Base-by-base conservation (phyloP, 1,139 yeast genomes). In the Suhomyces choctaworum region DNA sequence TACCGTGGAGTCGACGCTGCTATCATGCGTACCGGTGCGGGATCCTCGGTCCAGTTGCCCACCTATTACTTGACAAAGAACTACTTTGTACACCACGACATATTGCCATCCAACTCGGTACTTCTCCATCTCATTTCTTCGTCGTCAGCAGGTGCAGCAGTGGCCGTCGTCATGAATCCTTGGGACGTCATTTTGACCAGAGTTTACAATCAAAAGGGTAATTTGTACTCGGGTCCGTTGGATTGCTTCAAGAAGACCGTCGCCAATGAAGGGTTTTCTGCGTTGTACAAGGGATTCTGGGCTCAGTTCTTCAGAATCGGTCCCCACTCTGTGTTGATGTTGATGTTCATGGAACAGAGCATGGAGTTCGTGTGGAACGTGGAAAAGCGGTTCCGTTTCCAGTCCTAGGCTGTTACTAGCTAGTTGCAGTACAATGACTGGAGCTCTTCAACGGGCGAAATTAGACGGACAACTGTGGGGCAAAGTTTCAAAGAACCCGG, bases 1-100 rank as follows among this genome's bases (percentile, higher is more conserved):
- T 90, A 80, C 62, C 73, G 95, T 44, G 98, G 98, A 44, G 88
- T 89, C 4, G 96, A 88, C 57, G 96, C 98, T 3, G 97, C 98
- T 1, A 77, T 89, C 29, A 65, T 92, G 45, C 77, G 98, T 61
- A 92, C 98, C 1, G 96, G 97, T 52, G 86, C 92, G 32, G 98
- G 98, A 2, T 90, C 97, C 8, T 76, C 96, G 23, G 97, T 89
- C 20, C 98, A 92, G 66, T 69, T 92, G 50, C 97, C 98, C n/a
- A 79, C 89, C 32, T 92, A 92, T 64, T 85, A 82, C 60, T 76
- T 77, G 46, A 78, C 90, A 35, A 92, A 92, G 60, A 64, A 72
- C 45, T 70, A 77, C 46, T 52, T 77, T 25, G 62, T 73, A 36
- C 62, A 73, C 40, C 60, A 79, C 42, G 27, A 39, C 22, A 64